These are phyloP conservation scores for Pelomyxa schiedti DNA, from an alignment of 78 protist species.

Conservation along the genomic window DNA sequence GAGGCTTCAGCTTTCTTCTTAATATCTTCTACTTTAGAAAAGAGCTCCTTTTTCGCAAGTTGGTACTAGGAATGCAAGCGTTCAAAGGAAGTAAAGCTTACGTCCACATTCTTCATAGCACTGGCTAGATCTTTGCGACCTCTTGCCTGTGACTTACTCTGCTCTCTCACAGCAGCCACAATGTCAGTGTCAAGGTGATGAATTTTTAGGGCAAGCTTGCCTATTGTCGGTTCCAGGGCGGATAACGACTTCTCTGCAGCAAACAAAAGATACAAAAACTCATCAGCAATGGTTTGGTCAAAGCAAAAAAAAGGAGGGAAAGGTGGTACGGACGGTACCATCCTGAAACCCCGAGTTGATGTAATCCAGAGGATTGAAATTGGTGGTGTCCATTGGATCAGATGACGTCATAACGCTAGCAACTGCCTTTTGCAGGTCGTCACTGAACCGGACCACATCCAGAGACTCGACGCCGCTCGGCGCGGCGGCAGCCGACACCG, in stretches of 20 bases:
- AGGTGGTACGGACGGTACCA: constrained; percentile 12
- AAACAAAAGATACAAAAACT: not conserved
- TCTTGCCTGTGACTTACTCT: constrained; percentile 23
- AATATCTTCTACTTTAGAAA: constrained; percentile 52
- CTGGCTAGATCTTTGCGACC: constrained; percentile 58
- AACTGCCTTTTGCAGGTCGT: no score
- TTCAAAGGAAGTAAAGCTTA: not conserved
- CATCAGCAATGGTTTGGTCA: not conserved
- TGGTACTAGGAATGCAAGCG: not conserved
- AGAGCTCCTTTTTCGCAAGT: constrained; percentile 15
- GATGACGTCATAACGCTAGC: no score
- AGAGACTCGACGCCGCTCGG: no score
- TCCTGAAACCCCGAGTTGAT: constrained; percentile 51
- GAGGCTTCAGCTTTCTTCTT: constrained; percentile 54
- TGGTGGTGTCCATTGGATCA: constrained; percentile 50
- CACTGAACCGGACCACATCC: no score
- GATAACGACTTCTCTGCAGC: constrained; percentile 15
- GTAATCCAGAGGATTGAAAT: constrained; percentile 55
- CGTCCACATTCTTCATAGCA: constrained; percentile 38
- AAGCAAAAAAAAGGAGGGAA: no score
- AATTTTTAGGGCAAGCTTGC: constrained; percentile 20
- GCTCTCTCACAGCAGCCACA: constrained; percentile 40
- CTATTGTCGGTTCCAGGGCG: constrained; percentile 15
- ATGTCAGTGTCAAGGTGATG: constrained; percentile 35
- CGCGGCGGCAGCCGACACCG: no score